Evolutionary conservation across 495 filamentous ascomycete genomes (phyloP).

Genomic region (Aspergillus bridgeri): DNA sequence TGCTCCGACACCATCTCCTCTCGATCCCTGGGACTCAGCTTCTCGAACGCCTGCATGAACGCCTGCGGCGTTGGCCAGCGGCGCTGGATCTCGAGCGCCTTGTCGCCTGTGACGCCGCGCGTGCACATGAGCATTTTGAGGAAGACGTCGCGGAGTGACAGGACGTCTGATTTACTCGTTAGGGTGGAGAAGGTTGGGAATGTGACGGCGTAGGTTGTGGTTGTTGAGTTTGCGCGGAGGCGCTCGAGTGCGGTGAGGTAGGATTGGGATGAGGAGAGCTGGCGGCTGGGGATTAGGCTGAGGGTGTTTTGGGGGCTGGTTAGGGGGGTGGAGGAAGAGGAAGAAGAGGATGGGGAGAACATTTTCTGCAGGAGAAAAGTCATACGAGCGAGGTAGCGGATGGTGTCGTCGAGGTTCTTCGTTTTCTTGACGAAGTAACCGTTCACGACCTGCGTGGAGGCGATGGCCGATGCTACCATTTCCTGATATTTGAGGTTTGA

Average conservation of each 20-base stretch:
- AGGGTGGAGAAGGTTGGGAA: conserved; percentile 70
- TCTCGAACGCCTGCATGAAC: conserved; percentile 65
- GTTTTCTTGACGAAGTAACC: conserved; percentile 82
- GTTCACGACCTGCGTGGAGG: conserved; percentile 76
- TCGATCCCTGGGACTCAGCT: conserved; percentile 44
- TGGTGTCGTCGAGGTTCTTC: conserved; percentile 72
- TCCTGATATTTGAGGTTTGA: conserved; percentile 55
- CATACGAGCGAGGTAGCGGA: conserved; percentile 74
- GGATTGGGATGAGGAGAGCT: conserved; percentile 62
- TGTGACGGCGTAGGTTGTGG: conserved; percentile 59
- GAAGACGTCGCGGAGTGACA: conserved; percentile 72
- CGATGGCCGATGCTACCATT: conserved; percentile 68
- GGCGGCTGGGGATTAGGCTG: conserved; percentile 59
- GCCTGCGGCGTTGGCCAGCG: conserved; percentile 68
- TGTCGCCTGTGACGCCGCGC: conserved; percentile 72
- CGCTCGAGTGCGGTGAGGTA: conserved; percentile 64
- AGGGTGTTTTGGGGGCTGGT: conserved; percentile 17
- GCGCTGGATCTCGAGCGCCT: conserved; percentile 76
- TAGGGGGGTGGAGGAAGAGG: conserved; percentile 3
- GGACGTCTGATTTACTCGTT: conserved; percentile 68
- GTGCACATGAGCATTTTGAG: conserved; percentile 89
- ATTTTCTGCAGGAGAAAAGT: conserved; percentile 63
- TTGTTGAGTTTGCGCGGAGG: conserved; percentile 47
- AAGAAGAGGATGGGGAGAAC: conserved; percentile 52
- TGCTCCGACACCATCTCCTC: conserved; percentile 49